These are phyloP conservation scores for Zoysia matrella DNA, from an alignment of 202 grass and related monocot genomes.

Conservation along the genomic window DNA sequence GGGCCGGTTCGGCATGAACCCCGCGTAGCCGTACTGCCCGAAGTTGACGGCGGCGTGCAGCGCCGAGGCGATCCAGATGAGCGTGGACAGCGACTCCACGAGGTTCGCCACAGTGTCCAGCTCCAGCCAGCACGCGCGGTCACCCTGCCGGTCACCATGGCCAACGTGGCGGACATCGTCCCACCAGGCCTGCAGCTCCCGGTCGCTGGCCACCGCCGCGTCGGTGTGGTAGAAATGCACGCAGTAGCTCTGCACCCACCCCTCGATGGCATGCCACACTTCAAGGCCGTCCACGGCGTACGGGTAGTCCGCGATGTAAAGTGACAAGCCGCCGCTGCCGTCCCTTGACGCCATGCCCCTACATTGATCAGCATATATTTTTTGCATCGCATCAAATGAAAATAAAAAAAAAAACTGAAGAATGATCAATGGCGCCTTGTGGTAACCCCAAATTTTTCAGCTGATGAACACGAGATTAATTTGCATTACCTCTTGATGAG, in stretches of 20 bases:
- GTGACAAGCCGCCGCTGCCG: conserved; percentile 39
- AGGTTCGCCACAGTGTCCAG: conserved; percentile 60
- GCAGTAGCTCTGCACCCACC: conserved; percentile 84
- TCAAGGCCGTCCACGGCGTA: conserved; percentile 85
- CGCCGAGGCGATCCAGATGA: background rate
- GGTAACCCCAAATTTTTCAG: background rate
- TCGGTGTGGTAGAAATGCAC: conserved; percentile 63
- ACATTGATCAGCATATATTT: background rate
- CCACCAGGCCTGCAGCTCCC: conserved; percentile 84
- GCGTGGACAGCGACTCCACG: conserved; percentile 59
- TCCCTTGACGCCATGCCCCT: conserved; percentile 74
- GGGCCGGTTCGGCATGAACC: conserved; percentile 83
- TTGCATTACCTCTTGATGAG: conserved; percentile 66
- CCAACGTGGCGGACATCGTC: conserved; percentile 69
- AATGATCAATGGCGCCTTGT: no score
- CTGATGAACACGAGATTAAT: background rate
- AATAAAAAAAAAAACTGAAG: no score
- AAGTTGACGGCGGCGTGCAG: no score
- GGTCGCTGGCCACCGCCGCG: conserved; percentile 45
- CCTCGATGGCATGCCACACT: conserved; percentile 75
- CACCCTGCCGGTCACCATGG: conserved; percentile 72
- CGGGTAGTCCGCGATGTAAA: conserved; percentile 83
- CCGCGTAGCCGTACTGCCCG: conserved; percentile 58
- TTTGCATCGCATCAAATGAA: background rate
- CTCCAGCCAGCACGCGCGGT: conserved; percentile 73